Percentiles rank a stretch among this genome's conserved stretches.
Conservation (phyloP, 108 stramenopile genomes). For the Fistulifera solaris region DNA sequence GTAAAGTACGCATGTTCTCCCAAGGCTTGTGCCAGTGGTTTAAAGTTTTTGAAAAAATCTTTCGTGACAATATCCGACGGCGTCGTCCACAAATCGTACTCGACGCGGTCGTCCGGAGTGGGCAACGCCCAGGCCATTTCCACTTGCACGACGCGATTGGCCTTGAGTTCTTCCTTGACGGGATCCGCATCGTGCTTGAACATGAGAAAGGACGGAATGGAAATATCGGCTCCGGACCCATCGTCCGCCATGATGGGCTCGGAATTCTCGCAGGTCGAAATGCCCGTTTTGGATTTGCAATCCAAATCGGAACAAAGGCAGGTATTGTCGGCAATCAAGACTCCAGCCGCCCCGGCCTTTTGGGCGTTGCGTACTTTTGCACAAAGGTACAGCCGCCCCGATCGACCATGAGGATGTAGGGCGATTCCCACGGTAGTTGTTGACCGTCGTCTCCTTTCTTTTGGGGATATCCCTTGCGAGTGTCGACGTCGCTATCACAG, state of each 20-base stretch:
- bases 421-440: conserved; percentile 54
- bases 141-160: conserved; percentile 48
- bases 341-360: conserved; percentile 80
- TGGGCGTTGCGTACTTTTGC: conserved; percentile 86
- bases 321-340: conserved; percentile 85
- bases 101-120: conserved; percentile 76
- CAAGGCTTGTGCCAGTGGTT: conserved; percentile 52
- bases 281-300: conserved; percentile 6
- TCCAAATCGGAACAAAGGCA: conserved; percentile 64
- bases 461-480: conserved; percentile 46
- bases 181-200: conserved; percentile 76
- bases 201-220: conserved; percentile 86
- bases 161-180: conserved; percentile 41
- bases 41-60: conserved; percentile 67
- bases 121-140: conserved; percentile 84
- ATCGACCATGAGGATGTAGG: conserved; percentile 90
- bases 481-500: conserved; percentile 40
- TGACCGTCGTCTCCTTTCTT: conserved; percentile 31
- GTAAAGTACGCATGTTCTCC: conserved; percentile 73
- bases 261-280: conserved; percentile 32
- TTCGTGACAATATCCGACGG: conserved; percentile 55
- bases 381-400: conserved; percentile 89
- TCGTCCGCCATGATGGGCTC: conserved; percentile 98
- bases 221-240: conserved; percentile 85
- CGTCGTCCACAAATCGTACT: conserved; percentile 85